Conservation (phyloP, 139 green algal genomes). For the Zygnema cylindricum region DNA sequence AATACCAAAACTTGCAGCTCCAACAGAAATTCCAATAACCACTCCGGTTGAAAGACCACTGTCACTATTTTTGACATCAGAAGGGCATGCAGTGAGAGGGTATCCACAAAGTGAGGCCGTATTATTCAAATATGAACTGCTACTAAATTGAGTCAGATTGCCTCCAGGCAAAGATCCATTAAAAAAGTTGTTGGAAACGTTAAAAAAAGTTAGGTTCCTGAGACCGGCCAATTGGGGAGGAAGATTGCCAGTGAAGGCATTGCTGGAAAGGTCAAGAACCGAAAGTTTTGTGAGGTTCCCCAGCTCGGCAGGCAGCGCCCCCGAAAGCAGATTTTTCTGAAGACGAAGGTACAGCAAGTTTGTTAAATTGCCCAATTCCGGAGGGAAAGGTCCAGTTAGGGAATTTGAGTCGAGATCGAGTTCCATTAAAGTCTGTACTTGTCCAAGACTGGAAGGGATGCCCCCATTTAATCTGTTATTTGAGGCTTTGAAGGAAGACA, state of each 20-base stretch:
- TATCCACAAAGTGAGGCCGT: neutral
- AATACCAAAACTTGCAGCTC: neutral
- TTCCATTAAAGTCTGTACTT: neutral
- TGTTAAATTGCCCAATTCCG: neutral
- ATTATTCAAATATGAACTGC: constrained; percentile 17
- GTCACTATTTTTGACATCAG: no score
- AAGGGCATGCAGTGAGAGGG: neutral
- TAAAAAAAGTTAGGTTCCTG: neutral
- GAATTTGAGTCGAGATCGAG: constrained; percentile 10
- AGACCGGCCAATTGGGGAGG: constrained; percentile 10
- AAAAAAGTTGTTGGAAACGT: constrained; percentile 25
- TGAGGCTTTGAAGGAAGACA: neutral
- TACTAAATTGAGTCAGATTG: neutral
- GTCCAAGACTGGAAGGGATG: constrained; percentile 15
- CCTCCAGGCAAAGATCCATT: constrained; percentile 7
- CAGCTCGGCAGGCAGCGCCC: constrained; percentile 20
- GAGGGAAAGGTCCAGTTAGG: constrained; percentile 2
- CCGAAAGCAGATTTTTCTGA: neutral
- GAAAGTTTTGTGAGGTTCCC: constrained; percentile 10
- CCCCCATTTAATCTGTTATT: constrained; percentile 14
- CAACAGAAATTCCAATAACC: neutral
- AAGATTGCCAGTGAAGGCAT: constrained; percentile 24
- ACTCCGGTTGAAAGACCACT: neutral
- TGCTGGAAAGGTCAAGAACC: constrained; percentile 20
- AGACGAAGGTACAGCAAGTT: constrained; percentile 15